Base-by-base conservation (phyloP, 2,329 filamentous ascomycete species). In the Onygenales sp. region DNA sequence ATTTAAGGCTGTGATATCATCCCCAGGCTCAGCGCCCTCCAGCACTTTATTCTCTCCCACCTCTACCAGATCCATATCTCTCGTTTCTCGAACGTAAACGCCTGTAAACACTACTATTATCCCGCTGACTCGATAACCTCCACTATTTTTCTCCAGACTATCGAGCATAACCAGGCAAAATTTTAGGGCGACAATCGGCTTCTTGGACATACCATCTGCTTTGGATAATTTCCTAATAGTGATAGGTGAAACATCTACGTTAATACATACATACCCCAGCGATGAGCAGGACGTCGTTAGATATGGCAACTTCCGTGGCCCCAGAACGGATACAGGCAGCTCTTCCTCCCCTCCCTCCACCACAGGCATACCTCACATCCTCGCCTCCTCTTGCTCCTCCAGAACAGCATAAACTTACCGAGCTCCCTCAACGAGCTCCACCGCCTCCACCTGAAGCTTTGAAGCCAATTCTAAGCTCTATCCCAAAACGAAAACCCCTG, bases 321-420 rank as follows among this genome's bases (percentile, higher is more conserved):
- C 34, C 46, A 31, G 34, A 49, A 40, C 33, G 17, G 14, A 21
- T 21, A 9, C 14, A 49, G 6, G 9, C 55, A 55, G 39, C 56
- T 56, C 14, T 55, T 59, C 21, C 63, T 68, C 48, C 60, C 69
- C 39, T 67, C 39, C 68, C 71, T 61, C 71, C 71, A 56, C 66
- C 71, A n/a, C 68, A 70, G 32, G 70, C 70, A 56, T 73, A 74
- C 58, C 63, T 72, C 56, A 63, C 66, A 57, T 66, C 70, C 48
- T 67, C 69, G 52, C 63, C 67, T 56, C 63, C 67, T 37, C 58
- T 63, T 40, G 58, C 54, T 44, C 42, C 57, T 40, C 40, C 55
- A 33, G 48, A 58, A 32, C 55, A 57, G 31, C 46, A 49, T 27
- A 3, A 49, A 42, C 55, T 54, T 51, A 57, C 58, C 31, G 53